Evolutionary conservation across 768 basidiomycete genomes (phyloP).

Genomic region (Ramaria sp.): DNA sequence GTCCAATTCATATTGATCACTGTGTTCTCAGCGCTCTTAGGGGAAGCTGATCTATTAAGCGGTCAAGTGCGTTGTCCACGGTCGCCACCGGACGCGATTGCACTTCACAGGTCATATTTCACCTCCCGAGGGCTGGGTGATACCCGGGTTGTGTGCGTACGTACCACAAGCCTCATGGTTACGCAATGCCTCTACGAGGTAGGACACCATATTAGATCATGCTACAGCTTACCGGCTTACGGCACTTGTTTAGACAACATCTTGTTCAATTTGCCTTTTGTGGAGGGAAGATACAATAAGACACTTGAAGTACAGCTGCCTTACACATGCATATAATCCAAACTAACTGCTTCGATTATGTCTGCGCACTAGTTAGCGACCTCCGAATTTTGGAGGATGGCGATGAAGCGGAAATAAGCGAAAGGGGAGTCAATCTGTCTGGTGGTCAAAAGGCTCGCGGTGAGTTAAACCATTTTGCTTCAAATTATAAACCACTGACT

Average conservation of each 20-base stretch:
- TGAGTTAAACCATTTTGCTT: neutral
- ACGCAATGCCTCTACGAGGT: conserved; percentile 37
- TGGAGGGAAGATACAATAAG: conserved; percentile 61
- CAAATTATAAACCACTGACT: neutral
- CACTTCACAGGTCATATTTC: conserved; percentile 36
- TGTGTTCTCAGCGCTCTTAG: conserved; percentile 55
- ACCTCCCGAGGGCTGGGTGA: conserved; percentile 59
- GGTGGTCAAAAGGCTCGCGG: conserved; percentile 43
- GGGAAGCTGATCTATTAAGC: conserved; percentile 76
- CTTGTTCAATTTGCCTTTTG: conserved; percentile 66
- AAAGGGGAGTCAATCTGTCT: conserved; percentile 59
- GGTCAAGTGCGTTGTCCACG: conserved; percentile 79
- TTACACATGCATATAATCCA: conserved; percentile 17
- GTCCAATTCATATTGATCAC: conserved; percentile 10
- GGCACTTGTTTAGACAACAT: conserved; percentile 47
- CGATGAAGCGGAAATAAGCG: conserved; percentile 80
- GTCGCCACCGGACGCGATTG: conserved; percentile 72
- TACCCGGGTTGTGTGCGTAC: conserved; percentile 73
- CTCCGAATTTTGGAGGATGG: conserved; percentile 79
- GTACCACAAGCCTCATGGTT: conserved; percentile 44
- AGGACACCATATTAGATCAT: conserved; percentile 12
- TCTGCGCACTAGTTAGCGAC: conserved; percentile 59
- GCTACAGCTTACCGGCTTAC: conserved; percentile 23
- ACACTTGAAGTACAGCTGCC: conserved; percentile 52
- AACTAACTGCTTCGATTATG: conserved; percentile 19